Evolutionary conservation across 208 protist species (phyloP).

Genomic region (Crithidia acanthocephali): DNA sequence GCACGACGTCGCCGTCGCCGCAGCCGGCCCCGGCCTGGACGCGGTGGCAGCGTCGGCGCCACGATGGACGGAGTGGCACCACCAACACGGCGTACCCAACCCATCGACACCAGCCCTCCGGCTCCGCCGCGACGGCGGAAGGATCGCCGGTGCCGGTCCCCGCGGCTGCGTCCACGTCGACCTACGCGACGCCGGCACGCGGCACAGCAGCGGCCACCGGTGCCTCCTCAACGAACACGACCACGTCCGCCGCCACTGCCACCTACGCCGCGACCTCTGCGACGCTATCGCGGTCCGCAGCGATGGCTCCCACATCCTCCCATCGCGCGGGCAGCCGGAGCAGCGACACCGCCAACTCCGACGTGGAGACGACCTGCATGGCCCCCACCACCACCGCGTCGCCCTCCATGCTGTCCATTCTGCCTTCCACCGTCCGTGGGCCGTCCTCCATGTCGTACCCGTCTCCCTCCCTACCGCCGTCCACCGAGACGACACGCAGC

Average conservation of each 20-base stretch:
- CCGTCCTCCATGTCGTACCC: constrained; percentile 6
- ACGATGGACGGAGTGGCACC: neutral
- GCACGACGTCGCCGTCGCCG: constrained; percentile 12
- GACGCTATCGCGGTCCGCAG: neutral
- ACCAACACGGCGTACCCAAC: neutral
- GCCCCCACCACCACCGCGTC: neutral
- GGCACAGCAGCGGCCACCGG: too few relatives aligned
- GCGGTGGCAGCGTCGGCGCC: neutral
- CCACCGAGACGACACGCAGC: neutral
- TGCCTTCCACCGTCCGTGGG: neutral
- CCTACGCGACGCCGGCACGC: too few relatives aligned
- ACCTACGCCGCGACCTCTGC: too few relatives aligned
- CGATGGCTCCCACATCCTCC: neutral
- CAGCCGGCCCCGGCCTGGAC: neutral
- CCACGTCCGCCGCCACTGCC: too few relatives aligned
- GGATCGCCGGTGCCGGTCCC: constrained; percentile 1
- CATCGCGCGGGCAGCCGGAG: neutral
- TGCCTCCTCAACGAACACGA: too few relatives aligned
- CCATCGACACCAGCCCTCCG: neutral
- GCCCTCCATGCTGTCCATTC: neutral
- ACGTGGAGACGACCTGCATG: neutral
- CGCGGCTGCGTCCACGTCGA: too few relatives aligned
- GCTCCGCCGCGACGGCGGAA: constrained; percentile 2
- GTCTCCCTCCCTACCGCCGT: neutral
- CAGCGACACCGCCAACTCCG: neutral